phyloP scores from a whole-genome alignment of 768 basidiomycete species.

The Tylopilus rubrobrunneus region DNA sequence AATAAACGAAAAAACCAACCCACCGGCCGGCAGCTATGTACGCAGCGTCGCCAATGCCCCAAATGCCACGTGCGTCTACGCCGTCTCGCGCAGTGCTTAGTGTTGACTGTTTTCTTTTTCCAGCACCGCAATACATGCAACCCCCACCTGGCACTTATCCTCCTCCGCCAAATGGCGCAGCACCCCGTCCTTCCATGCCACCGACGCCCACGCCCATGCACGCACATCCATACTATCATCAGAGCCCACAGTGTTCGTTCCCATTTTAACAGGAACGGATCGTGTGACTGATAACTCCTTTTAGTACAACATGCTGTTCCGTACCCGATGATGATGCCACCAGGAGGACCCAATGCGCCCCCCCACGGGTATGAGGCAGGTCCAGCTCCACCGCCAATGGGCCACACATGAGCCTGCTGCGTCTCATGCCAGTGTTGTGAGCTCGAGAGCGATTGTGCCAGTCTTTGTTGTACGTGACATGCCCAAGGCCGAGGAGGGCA shows the following conservation, averaged over 20 bases:
- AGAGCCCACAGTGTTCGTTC: constrained; percentile 77
- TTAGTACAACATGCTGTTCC: constrained; percentile 84
- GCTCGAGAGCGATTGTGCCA: constrained; percentile 21
- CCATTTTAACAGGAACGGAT: constrained; percentile 15
- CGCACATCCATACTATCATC: constrained; percentile 85
- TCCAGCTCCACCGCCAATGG: constrained; percentile 72
- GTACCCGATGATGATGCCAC: constrained; percentile 89
- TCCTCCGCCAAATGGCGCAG: constrained; percentile 72
- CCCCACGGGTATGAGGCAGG: constrained; percentile 72
- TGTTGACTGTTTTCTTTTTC: constrained; percentile 6
- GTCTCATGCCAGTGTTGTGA: constrained; percentile 25
- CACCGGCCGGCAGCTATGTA: constrained; percentile 65
- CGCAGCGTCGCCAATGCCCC: constrained; percentile 73
- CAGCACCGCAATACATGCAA: constrained; percentile 76
- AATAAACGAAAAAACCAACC: constrained; percentile 4
- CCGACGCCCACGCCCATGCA: constrained; percentile 85
- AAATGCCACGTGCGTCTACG: constrained; percentile 74
- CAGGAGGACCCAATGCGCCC: constrained; percentile 58
- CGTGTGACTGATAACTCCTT: constrained; percentile 27
- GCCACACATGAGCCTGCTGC: constrained; percentile 51
- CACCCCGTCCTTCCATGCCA: constrained; percentile 85
- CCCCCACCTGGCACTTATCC: constrained; percentile 76
- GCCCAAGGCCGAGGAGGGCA: constrained; percentile 6
- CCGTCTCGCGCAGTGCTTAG: not conserved
- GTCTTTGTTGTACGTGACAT: constrained; percentile 29